Base-by-base conservation (phyloP, 306 rosid species). In the Sicyos baderoa region DNA sequence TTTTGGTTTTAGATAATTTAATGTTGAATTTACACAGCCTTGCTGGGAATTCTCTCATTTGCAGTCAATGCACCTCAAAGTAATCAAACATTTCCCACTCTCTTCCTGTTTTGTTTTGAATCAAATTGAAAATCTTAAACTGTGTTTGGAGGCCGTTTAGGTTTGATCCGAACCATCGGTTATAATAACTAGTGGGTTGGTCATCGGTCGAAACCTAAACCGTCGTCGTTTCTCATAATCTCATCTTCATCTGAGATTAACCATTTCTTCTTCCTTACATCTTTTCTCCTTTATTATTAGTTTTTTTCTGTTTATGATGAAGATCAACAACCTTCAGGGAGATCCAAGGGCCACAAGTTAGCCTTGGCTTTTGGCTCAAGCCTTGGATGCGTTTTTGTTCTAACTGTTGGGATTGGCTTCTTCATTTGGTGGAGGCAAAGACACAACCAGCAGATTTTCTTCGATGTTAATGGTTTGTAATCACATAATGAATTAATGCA, bases 371-470 rank as follows among this genome's bases (percentile, higher is more conserved):
- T 88, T 78, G 97, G 95, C 54, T 90, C 96, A 64, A 88, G 88
- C 82, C 61, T 88, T 52, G 92, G 95, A 79, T 86, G 95, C 77
- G 66, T 86, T 71, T 81, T 91, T 73, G 86, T 94, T 68, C 82
- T 94, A 21, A 76, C 80, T 71, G 68, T 90, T 14, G 97, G 90
- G 5, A 79, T 85, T 59, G 96, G 95, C 74, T 85, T 88, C 86
- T 78, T 89, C 74, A 83, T 90, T 44, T 90, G 99, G 99, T 85
- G 90, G 97, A 84, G 90, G 70, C 95, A 84, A 75, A 83, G 88
- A 76, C 81, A 79, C 74, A 94, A 80, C 88, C 80, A 90, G 80
- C 97, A 94, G 72, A 86, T 90, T 68, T 90, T 90, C 87, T 94
- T 90, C 44, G 99, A 90, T 60, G 83, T 82, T 19, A 90, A 80